These are phyloP conservation scores for Starmerella floricola DNA, from an alignment of 805 yeast genomes.

Conservation along the genomic window DNA sequence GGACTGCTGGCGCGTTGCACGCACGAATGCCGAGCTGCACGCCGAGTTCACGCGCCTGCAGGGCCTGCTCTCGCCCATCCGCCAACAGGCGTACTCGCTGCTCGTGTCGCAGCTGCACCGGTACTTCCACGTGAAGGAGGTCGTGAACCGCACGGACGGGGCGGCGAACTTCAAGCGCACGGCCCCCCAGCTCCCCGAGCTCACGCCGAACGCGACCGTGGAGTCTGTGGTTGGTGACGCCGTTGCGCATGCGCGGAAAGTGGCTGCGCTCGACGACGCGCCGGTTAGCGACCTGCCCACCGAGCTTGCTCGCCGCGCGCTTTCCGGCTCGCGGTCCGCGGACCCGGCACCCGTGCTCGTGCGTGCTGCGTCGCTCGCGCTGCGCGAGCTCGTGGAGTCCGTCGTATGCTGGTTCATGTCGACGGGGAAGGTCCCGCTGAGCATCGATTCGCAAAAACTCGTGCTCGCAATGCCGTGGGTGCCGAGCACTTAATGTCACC, in stretches of 20 bases:
- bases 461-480: conserved; percentile 17
- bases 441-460: conserved; percentile 8
- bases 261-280: conserved; percentile 1
- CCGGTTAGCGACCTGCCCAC: conserved; percentile 4
- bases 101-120: conserved; percentile 65
- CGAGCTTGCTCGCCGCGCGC: not conserved
- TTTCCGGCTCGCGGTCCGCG: not conserved
- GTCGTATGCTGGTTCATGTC: conserved; percentile 13
- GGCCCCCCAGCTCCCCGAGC: conserved; percentile 3
- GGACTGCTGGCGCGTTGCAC: conserved; percentile 37
- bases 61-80: conserved; percentile 32
- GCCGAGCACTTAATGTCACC: too few relatives aligned
- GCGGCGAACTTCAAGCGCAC: conserved; percentile 8
- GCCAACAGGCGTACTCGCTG: conserved; percentile 53
- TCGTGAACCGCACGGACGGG: conserved; percentile 26
- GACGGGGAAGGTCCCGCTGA: conserved; percentile 7
- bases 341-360: conserved; percentile 3
- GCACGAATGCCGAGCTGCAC: conserved; percentile 5
- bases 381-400: conserved; percentile 21
- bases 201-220: conserved; percentile 1
- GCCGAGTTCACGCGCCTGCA: conserved; percentile 38
- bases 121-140: conserved; percentile 66
- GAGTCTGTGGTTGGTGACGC: conserved; percentile 13
- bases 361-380: conserved; percentile 12
- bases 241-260: conserved; percentile 5